Percentiles rank a stretch among this genome's conserved stretches.
Evolutionary conservation across 1,284 basidiomycete genomes (phyloP).

Genomic region (Trametes versicolor): DNA sequence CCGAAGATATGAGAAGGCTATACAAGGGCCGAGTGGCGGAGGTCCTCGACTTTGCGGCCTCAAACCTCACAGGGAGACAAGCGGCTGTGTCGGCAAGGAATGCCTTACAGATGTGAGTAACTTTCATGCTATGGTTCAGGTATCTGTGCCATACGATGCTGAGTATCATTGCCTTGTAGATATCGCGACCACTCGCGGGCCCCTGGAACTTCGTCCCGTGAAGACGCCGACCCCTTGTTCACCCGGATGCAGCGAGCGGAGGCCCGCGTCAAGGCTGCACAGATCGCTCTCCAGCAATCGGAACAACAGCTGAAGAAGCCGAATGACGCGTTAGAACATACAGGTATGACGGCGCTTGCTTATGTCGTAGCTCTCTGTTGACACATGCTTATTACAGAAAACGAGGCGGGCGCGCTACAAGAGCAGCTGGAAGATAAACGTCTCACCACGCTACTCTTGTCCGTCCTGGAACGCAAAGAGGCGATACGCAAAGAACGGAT

Average conservation of each 20-base stretch:
- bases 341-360: neutral
- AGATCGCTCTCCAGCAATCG: conserved; percentile 8
- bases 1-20: conserved; percentile 28
- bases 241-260: conserved; percentile 18
- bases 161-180: neutral
- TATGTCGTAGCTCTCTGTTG: too few species aligned
- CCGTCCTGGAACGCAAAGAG: conserved; percentile 33
- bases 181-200: neutral
- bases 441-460: conserved; percentile 19
- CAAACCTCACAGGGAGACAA: conserved; percentile 28
- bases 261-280: conserved; percentile 22
- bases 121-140: neutral
- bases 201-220: neutral
- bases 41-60: conserved; percentile 27
- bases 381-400: conserved; percentile 14
- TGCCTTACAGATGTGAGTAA: conserved; percentile 29
- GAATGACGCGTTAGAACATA: neutral
- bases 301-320: conserved; percentile 17
- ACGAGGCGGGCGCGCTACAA: conserved; percentile 20
- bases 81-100: conserved; percentile 14
- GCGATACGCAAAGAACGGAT: conserved; percentile 27
- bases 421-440: conserved; percentile 23
- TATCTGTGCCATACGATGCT: neutral
- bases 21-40: conserved; percentile 36
- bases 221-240: conserved; percentile 20